Evolutionary conservation across 1,284 basidiomycete species (phyloP).

Genomic region (Trametes versicolor): DNA sequence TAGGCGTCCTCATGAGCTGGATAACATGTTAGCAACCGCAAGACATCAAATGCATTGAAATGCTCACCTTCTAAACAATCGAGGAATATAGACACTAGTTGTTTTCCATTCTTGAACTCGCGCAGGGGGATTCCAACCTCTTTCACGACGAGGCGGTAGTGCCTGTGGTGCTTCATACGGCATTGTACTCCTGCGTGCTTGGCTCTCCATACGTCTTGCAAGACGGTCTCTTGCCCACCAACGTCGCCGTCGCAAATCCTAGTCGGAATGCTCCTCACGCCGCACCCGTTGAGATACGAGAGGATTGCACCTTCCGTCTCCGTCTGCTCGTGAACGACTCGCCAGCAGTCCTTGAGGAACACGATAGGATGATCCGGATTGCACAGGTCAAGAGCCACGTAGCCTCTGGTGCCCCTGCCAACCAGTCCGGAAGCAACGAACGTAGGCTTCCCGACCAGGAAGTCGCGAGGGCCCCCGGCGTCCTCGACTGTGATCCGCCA

Average conservation of each 20-base stretch:
- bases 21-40: background rate
- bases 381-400: slow-evolving; percentile 16
- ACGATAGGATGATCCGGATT: slow-evolving; percentile 2
- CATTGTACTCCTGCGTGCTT: background rate
- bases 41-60: background rate
- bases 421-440: slow-evolving; percentile 11
- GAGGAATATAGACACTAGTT: background rate
- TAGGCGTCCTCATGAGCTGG: slow-evolving; percentile 24
- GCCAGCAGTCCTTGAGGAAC: slow-evolving; percentile 26
- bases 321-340: background rate
- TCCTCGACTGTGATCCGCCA: slow-evolving; percentile 16
- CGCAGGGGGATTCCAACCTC: slow-evolving; percentile 33
- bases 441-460: slow-evolving; percentile 20
- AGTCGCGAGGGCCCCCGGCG: background rate
- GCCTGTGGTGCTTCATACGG: slow-evolving; percentile 17
- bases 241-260: slow-evolving; percentile 10
- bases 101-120: slow-evolving; percentile 1
- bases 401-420: slow-evolving; percentile 28
- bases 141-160: slow-evolving; percentile 32
- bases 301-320: slow-evolving; percentile 22
- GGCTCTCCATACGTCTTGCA: slow-evolving; percentile 5
- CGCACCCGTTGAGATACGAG: background rate
- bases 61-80: background rate
- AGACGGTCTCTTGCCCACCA: background rate
- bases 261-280: slow-evolving; percentile 2